Conservation (phyloP, 2,329 filamentous ascomycete genomes). For the Cladophialophora psammophila region DNA sequence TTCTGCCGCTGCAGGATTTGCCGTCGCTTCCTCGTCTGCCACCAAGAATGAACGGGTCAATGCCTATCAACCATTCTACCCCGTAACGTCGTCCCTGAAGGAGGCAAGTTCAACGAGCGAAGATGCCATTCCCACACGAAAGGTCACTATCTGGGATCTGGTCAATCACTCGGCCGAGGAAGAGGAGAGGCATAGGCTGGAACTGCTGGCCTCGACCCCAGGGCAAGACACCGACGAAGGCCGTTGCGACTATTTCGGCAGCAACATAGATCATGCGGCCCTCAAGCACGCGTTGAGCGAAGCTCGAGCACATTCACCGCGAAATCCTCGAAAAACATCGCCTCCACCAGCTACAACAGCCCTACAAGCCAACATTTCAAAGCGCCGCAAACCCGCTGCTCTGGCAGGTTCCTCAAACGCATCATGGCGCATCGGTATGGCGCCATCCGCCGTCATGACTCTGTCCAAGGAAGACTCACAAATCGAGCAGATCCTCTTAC, state of each 20-base stretch:
- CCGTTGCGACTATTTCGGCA: constrained; percentile 15
- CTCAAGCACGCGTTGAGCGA: constrained; percentile 21
- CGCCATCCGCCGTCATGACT: constrained; percentile 7
- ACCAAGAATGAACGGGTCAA: not conserved
- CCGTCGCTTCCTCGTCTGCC: not conserved
- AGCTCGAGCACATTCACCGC: constrained; percentile 13
- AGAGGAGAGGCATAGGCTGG: constrained; percentile 17
- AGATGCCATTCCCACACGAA: constrained; percentile 11
- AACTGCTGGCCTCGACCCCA: constrained; percentile 13
- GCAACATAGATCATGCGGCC: constrained; percentile 6
- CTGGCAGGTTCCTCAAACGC: constrained; percentile 5
- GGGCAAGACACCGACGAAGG: constrained; percentile 17
- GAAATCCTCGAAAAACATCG: not conserved
- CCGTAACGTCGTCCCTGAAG: not conserved
- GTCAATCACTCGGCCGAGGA: constrained; percentile 25
- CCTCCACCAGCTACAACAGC: not conserved
- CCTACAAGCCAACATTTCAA: constrained; percentile 27
- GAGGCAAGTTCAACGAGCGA: constrained; percentile 1
- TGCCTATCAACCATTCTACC: constrained; percentile 2
- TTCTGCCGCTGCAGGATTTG: constrained; percentile 4
- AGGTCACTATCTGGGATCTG: constrained; percentile 25
- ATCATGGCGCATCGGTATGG: constrained; percentile 26
- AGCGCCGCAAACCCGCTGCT: constrained; percentile 8
- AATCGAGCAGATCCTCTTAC: constrained; percentile 23
- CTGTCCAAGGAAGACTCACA: constrained; percentile 25